Evolutionary conservation across 2,329 filamentous ascomycete species (phyloP).

Genomic region (Xylaria sp.): DNA sequence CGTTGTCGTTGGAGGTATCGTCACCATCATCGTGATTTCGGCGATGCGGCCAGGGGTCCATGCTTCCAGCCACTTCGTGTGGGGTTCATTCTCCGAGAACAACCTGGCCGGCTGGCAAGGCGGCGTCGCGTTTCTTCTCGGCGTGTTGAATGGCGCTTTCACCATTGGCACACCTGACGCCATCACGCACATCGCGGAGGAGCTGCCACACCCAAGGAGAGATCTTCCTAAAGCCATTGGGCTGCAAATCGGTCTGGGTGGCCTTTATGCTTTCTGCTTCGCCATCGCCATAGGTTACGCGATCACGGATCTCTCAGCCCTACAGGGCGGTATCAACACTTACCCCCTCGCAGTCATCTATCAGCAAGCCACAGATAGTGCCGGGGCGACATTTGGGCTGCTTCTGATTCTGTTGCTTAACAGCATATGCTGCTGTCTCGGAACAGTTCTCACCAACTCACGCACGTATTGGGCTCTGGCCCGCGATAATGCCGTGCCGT

Average conservation of each 20-base stretch:
- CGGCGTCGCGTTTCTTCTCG: constrained; percentile 66
- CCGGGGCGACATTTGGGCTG: constrained; percentile 57
- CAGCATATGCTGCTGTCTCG: constrained; percentile 51
- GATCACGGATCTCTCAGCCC: constrained; percentile 56
- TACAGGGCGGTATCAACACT: constrained; percentile 53
- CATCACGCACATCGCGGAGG: constrained; percentile 64
- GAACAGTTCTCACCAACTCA: constrained; percentile 54
- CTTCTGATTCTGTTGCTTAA: constrained; percentile 60
- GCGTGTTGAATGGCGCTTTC: constrained; percentile 69
- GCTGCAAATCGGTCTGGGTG: constrained; percentile 50
- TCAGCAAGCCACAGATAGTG: constrained; percentile 53
- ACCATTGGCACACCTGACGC: constrained; percentile 68
- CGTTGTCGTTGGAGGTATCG: constrained; percentile 53
- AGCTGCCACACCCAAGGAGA: constrained; percentile 51
- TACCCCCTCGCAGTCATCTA: constrained; percentile 69
- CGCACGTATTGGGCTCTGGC: constrained; percentile 56
- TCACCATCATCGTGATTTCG: constrained; percentile 55
- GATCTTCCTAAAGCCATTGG: constrained; percentile 56
- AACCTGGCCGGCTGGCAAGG: constrained; percentile 56
- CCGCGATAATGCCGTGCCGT: constrained; percentile 63
- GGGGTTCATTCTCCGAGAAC: constrained; percentile 50
- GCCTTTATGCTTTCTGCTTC: constrained; percentile 54
- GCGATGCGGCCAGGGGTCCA: constrained; percentile 55
- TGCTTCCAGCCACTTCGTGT: constrained; percentile 56
- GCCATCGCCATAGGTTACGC: constrained; percentile 56